Percentiles rank a stretch among this genome's conserved stretches.
These are phyloP conservation scores for Ustulina deusta DNA, from an alignment of 2,329 filamentous ascomycete genomes.

Conservation along the genomic window DNA sequence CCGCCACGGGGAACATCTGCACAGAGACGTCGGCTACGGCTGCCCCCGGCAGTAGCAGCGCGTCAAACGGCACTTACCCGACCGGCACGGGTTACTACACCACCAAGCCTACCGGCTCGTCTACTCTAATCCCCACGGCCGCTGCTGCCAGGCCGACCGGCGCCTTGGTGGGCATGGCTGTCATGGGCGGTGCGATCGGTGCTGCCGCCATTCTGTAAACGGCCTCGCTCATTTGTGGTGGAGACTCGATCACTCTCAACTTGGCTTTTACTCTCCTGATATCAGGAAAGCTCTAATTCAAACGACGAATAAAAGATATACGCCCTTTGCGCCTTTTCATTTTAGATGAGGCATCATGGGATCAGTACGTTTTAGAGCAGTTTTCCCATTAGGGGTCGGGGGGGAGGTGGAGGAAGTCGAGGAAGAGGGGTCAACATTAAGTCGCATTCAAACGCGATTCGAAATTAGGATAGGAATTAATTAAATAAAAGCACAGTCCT, in stretches of 20 bases:
- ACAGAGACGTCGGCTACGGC: conserved; percentile 10
- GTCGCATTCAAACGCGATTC: too few species aligned
- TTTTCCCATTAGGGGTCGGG: neutral
- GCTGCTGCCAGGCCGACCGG: conserved; percentile 11
- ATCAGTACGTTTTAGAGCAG: neutral
- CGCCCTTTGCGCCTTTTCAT: neutral
- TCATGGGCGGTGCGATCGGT: conserved; percentile 7
- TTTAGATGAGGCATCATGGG: neutral
- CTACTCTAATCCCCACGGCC: conserved; percentile 8
- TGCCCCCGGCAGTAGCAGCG: conserved; percentile 20
- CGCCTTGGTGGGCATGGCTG: conserved; percentile 10
- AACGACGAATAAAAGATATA: neutral
- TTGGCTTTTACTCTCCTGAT: neutral
- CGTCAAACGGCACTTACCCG: conserved; percentile 15
- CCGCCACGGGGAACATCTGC: conserved; percentile 25
- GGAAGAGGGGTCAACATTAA: neutral
- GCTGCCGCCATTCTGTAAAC: conserved; percentile 21
- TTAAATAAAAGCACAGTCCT: too few species aligned
- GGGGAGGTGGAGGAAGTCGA: neutral
- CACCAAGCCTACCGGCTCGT: conserved; percentile 9
- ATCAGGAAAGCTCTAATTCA: too few species aligned
- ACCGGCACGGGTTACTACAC: conserved; percentile 14
- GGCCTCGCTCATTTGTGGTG: neutral
- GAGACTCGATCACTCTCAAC: neutral
- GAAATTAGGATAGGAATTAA: too few species aligned